These are phyloP conservation scores for Hanseniaspora occidentalis DNA, from an alignment of 805 yeast species.

Conservation along the genomic window DNA sequence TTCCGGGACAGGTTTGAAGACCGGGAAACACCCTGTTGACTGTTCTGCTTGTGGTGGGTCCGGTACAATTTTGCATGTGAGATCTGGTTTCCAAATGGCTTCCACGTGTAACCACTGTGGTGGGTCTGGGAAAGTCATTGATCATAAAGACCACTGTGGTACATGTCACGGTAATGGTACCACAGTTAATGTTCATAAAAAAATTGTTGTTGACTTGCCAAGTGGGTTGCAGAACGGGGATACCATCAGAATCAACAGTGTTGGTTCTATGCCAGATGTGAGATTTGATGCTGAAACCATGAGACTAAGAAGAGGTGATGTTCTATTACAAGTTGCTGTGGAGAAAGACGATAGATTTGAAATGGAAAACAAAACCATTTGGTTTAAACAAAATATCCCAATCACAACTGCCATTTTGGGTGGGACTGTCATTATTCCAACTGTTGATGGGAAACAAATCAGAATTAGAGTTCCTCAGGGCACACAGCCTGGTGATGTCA, in stretches of 20 bases:
- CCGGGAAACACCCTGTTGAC: slow-evolving; percentile 59
- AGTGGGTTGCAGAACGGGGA: slow-evolving; percentile 82
- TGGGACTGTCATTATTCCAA: slow-evolving; percentile 83
- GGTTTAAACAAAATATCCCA: slow-evolving; percentile 56
- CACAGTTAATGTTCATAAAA: slow-evolving; percentile 40
- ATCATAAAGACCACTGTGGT: slow-evolving; percentile 55
- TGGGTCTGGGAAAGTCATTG: slow-evolving; percentile 76
- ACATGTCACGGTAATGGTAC: slow-evolving; percentile 90
- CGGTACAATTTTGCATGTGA: slow-evolving; percentile 75
- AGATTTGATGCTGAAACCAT: slow-evolving; percentile 57
- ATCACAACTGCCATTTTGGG: slow-evolving; percentile 97
- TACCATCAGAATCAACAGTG: slow-evolving; percentile 70
- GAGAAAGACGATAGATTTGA: slow-evolving; percentile 59
- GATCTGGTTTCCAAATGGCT: slow-evolving; percentile 95
- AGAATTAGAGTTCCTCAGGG: slow-evolving; percentile 77
- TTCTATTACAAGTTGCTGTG: slow-evolving; percentile 71
- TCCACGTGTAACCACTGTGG: slow-evolving; percentile 80
- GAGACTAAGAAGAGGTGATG: slow-evolving; percentile 68
- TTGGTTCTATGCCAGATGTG: slow-evolving; percentile 80
- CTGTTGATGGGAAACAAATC: slow-evolving; percentile 66
- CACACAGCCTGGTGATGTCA: slow-evolving; percentile 60
- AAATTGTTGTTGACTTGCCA: slow-evolving; percentile 77
- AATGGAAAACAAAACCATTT: slow-evolving; percentile 54
- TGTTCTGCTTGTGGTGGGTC: slow-evolving; percentile 88
- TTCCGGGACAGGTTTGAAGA: slow-evolving; percentile 74